These are phyloP conservation scores for Cyathus striatus DNA, from an alignment of 768 basidiomycete species.

Conservation along the genomic window DNA sequence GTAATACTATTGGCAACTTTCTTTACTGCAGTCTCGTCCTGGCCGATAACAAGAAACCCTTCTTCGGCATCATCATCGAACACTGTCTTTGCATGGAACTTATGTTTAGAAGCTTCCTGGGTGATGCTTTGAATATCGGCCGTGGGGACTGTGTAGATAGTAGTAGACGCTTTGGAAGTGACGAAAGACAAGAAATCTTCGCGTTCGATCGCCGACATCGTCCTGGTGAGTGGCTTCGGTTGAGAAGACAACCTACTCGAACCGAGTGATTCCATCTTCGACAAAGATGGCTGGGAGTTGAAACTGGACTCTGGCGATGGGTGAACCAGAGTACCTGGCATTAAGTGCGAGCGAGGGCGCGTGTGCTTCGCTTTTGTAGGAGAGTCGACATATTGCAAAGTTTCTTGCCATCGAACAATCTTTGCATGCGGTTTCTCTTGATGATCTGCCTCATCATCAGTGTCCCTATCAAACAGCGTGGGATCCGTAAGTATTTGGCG, in stretches of 20 bases:
- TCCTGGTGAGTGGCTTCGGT: conserved; percentile 32
- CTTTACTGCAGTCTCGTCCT: conserved; percentile 41
- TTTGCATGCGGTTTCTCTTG: conserved; percentile 20
- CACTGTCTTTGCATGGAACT: conserved; percentile 39
- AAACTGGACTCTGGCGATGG: conserved; percentile 42
- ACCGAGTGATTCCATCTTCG: conserved; percentile 13
- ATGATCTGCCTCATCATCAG: conserved; percentile 18
- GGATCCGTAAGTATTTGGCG: conserved; percentile 35
- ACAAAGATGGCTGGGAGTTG: conserved; percentile 9
- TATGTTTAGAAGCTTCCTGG: conserved; percentile 33
- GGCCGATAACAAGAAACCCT: conserved; percentile 49
- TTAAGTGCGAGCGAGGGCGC: conserved; percentile 28
- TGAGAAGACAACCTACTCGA: conserved; percentile 15
- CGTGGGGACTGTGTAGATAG: conserved; percentile 42
- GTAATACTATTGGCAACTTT: conserved; percentile 28
- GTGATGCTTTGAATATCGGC: conserved; percentile 36
- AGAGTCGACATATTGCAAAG: conserved; percentile 11
- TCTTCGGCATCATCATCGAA: conserved; percentile 29
- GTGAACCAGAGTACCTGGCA: conserved; percentile 54
- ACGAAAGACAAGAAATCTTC: conserved; percentile 44
- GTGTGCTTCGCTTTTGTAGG: conserved; percentile 15
- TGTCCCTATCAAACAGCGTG: conserved; percentile 29
- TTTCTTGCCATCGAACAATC: conserved; percentile 32
- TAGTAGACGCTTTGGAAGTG: conserved; percentile 35
- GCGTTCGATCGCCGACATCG: conserved; percentile 51